Evolutionary conservation across 768 basidiomycete species (phyloP).

Genomic region (Dentipellis sp.): DNA sequence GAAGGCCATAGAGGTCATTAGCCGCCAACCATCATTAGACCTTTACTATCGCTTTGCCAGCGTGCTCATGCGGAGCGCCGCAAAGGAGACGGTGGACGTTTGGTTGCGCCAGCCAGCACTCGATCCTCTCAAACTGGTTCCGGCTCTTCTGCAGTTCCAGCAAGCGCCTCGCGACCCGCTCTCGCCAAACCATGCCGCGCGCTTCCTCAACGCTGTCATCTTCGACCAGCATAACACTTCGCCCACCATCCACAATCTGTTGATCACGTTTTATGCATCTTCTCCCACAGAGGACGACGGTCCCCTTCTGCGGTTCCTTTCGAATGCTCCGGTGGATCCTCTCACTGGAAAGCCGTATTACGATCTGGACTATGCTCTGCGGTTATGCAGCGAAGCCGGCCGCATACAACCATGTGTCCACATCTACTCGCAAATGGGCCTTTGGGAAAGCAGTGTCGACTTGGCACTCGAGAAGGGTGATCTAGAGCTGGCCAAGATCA

Average conservation of each 20-base stretch:
- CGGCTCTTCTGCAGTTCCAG: conserved; percentile 78
- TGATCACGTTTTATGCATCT: conserved; percentile 76
- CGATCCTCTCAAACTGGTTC: conserved; percentile 79
- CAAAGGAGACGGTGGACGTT: conserved; percentile 86
- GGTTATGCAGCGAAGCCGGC: conserved; percentile 78
- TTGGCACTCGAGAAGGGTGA: conserved; percentile 92
- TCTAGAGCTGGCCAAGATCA: conserved; percentile 87
- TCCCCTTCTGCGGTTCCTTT: conserved; percentile 74
- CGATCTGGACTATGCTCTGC: conserved; percentile 93
- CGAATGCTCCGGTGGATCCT: conserved; percentile 72
- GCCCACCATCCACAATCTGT: conserved; percentile 86
- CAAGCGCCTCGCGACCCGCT: conserved; percentile 63
- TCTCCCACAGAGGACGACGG: conserved; percentile 55
- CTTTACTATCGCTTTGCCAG: conserved; percentile 91
- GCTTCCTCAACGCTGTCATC: conserved; percentile 80
- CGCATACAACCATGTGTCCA: conserved; percentile 87
- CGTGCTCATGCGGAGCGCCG: conserved; percentile 75
- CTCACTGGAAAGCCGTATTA: conserved; percentile 84
- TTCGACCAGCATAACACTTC: conserved; percentile 76
- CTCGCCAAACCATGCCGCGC: conserved; percentile 77
- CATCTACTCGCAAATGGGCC: conserved; percentile 95
- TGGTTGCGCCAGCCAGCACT: conserved; percentile 81
- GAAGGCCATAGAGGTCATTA: conserved; percentile 85
- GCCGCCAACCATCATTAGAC: conserved; percentile 75
- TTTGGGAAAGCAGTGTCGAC: conserved; percentile 95